Evolutionary conservation across 2,329 filamentous ascomycete species (phyloP), one percentile per base, ranked within the genome.

Genomic region (Aspergillus latus): DNA sequence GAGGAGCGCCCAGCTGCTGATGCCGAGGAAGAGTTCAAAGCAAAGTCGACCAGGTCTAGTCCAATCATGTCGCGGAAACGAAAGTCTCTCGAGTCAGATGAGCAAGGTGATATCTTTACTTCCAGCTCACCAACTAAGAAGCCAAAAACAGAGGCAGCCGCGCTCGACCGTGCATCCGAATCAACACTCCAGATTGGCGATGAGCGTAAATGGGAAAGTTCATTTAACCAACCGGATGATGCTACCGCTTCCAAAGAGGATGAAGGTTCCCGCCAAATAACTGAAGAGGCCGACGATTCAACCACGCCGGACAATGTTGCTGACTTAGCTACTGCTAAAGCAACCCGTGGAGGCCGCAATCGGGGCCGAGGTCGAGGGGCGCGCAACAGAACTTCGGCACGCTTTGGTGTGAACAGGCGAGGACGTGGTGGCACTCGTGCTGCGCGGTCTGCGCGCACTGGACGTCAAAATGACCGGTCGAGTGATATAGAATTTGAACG

Each of bases 281-380:
- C 64, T 2, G 65, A 68, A 52, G 65, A 68, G 42, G 51, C 62
- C 36, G 63, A 65, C 29, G 61, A 55, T 30, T 61, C 62, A 21
- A 58, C 55, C 13, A 59, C 57, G 6, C 52, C 63, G 5, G 60
- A 62, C 47, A 59, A 63, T 54, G 61, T 56, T 26, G 56, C 49
- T 15, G 63, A 59, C 44, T 59, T 55, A 6, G 52, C 59, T 26
- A 56, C 58, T 29, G 63, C 60, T 34, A 69, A 72, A 53, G 62
- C 56, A 46, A 44, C 48, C 37, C 61, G 70, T 40, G 67, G 68
- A 2, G 71, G 71, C 5, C 68, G 73, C 46, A 66, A 64, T 43
- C 65, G 68, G 36, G 58, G 67, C 48, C 67, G 74, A 56, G 72
- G 70, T 37, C 68, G 72, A 36, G 70, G 70, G 29, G 64, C 72